Conservation (phyloP, 148 eudicot genomes). For the Gaultheria prostrata region DNA sequence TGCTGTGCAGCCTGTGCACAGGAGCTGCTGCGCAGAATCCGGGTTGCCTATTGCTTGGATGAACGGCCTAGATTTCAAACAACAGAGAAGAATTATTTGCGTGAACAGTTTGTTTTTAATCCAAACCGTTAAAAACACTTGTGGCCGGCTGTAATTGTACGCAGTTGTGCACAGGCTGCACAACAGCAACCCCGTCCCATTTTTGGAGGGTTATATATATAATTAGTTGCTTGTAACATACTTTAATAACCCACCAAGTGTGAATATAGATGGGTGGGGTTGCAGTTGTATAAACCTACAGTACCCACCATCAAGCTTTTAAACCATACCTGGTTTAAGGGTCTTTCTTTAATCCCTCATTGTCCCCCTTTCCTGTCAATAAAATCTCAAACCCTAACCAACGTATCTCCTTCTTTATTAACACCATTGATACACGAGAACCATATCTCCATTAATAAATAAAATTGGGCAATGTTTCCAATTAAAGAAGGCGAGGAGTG, state of each 20-base stretch:
- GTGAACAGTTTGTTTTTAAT: too few relatives aligned
- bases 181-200: too few relatives aligned
- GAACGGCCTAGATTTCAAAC: too few relatives aligned
- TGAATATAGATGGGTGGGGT: not conserved
- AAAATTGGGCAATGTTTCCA: not conserved
- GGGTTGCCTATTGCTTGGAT: too few relatives aligned
- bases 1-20: too few relatives aligned
- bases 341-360: not conserved
- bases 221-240: not conserved
- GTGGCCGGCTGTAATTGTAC: too few relatives aligned
- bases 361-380: not conserved
- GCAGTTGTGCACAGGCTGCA: too few relatives aligned
- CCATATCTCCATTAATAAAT: not conserved
- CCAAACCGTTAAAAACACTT: too few relatives aligned
- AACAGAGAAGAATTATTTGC: too few relatives aligned
- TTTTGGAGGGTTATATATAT: not conserved
- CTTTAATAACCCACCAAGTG: not conserved
- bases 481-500: not conserved
- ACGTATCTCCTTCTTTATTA: not conserved
- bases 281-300: not conserved
- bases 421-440: not conserved
- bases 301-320: not conserved
- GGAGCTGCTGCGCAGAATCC: too few relatives aligned
- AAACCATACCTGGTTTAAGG: not conserved
- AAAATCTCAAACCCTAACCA: slow-evolving; percentile 10